Conservation (phyloP, 1,284 basidiomycete species). For the Sanguinoderma infundibulare region DNA sequence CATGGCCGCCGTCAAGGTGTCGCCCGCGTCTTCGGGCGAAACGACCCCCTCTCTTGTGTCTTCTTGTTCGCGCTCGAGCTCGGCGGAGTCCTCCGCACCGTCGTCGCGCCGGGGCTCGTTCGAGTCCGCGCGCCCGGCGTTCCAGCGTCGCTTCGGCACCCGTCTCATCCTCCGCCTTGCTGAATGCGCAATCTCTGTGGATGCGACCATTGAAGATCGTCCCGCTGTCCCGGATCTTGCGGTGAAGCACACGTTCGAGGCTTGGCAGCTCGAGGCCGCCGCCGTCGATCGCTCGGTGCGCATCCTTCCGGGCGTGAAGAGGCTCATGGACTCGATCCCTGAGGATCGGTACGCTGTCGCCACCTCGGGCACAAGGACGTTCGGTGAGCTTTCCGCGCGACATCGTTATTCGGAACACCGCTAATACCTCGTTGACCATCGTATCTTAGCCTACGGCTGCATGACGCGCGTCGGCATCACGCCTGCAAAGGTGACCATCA, state of each 20-base stretch:
- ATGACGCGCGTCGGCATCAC: constrained; percentile 75
- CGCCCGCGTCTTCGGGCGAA: not conserved
- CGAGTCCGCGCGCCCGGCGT: constrained; percentile 38
- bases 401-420: constrained; percentile 3
- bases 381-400: constrained; percentile 46
- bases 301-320: constrained; percentile 76
- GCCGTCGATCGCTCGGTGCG: constrained; percentile 69
- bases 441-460: constrained; percentile 60
- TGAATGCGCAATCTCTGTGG: constrained; percentile 41
- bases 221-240: not conserved
- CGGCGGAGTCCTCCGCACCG: not conserved
- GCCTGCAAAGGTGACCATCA: constrained; percentile 76
- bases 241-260: constrained; percentile 42
- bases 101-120: not conserved
- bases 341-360: constrained; percentile 74
- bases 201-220: no score
- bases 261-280: constrained; percentile 65
- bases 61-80: not conserved
- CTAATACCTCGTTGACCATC: constrained; percentile 13
- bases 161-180: constrained; percentile 48
- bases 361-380: constrained; percentile 78
- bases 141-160: constrained; percentile 49
- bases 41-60: not conserved
- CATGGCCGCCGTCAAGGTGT: constrained; percentile 75
- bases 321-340: constrained; percentile 72